phyloP scores from a whole-genome alignment of 2,329 filamentous ascomycete species.

The Didymosphaeria variabile region DNA sequence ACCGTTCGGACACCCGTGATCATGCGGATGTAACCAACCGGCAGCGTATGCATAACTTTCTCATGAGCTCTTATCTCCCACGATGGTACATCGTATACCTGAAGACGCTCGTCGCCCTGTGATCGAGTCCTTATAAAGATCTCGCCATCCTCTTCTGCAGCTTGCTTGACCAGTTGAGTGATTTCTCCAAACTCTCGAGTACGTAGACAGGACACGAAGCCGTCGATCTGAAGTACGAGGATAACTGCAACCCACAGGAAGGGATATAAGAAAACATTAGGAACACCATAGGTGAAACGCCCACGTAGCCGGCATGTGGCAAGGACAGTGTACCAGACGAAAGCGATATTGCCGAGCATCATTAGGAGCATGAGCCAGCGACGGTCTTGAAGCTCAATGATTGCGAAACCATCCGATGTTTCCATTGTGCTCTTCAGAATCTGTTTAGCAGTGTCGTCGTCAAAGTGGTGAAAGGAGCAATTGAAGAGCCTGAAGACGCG shows the following conservation, averaged over 20 bases:
- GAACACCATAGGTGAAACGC: constrained; percentile 49
- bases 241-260: constrained; percentile 69
- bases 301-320: background rate
- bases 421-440: constrained; percentile 72
- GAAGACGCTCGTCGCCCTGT: background rate
- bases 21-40: constrained; percentile 10
- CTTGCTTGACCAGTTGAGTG: constrained; percentile 54
- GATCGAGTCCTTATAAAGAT: background rate
- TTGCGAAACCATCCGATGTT: constrained; percentile 73
- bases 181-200: constrained; percentile 74
- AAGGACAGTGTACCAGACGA: background rate
- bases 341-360: constrained; percentile 53
- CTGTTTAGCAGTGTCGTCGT: constrained; percentile 66
- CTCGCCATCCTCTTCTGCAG: background rate
- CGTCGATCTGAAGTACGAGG: constrained; percentile 74
- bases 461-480: constrained; percentile 80
- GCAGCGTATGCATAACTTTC: constrained; percentile 8
- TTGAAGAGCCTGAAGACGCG: constrained; percentile 74
- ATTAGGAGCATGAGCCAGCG: constrained; percentile 36
- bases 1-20: constrained; percentile 6
- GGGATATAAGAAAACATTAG: background rate
- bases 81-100: background rate
- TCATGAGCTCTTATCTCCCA: constrained; percentile 9
- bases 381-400: constrained; percentile 79
- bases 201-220: constrained; percentile 71